phyloP scores from a whole-genome alignment of 1,139 yeast species.

The Geotrichum citri-aurantii region DNA sequence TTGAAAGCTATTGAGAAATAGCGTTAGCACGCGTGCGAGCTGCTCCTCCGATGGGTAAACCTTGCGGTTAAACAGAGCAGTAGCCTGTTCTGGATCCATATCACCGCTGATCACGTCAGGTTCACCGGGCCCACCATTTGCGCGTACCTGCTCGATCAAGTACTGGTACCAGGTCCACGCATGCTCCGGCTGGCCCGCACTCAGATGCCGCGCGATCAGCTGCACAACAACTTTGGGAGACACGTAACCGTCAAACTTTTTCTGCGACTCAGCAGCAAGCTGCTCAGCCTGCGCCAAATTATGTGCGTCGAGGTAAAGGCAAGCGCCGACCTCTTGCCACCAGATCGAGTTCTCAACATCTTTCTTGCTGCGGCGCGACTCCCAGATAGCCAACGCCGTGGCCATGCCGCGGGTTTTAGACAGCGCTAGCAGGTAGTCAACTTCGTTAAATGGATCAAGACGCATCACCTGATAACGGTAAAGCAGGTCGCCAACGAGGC shows the following conservation, averaged over 20 bases:
- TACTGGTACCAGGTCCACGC: slow-evolving; percentile 24
- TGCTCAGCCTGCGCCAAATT: slow-evolving; percentile 25
- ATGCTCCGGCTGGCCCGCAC: slow-evolving; percentile 19
- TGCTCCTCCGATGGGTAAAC: slow-evolving; percentile 19
- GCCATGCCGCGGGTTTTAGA: slow-evolving; percentile 17
- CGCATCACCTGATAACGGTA: slow-evolving; percentile 32
- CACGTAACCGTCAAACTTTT: slow-evolving; percentile 20
- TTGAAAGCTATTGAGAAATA: slow-evolving; percentile 9
- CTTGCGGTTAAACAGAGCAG: slow-evolving; percentile 20
- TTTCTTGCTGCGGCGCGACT: slow-evolving; percentile 26
- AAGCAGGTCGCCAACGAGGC: slow-evolving; percentile 28
- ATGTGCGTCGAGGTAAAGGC: slow-evolving; percentile 30
- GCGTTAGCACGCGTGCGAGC: slow-evolving; percentile 19
- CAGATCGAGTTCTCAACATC: slow-evolving; percentile 29
- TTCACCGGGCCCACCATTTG: slow-evolving; percentile 16
- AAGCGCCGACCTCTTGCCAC: slow-evolving; percentile 35
- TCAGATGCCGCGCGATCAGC: slow-evolving; percentile 24
- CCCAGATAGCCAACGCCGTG: slow-evolving; percentile 32
- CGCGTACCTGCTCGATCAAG: slow-evolving; percentile 18
- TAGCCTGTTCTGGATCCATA: slow-evolving; percentile 22
- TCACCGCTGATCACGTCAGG: slow-evolving; percentile 15
- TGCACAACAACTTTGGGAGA: slow-evolving; percentile 27
- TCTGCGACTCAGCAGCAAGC: slow-evolving; percentile 22
- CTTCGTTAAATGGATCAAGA: slow-evolving; percentile 37
- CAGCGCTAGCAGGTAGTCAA: slow-evolving; percentile 33